phyloP scores from a whole-genome alignment of 371 early-diverging fungal genomes.

The Mucor circinelloides region DNA sequence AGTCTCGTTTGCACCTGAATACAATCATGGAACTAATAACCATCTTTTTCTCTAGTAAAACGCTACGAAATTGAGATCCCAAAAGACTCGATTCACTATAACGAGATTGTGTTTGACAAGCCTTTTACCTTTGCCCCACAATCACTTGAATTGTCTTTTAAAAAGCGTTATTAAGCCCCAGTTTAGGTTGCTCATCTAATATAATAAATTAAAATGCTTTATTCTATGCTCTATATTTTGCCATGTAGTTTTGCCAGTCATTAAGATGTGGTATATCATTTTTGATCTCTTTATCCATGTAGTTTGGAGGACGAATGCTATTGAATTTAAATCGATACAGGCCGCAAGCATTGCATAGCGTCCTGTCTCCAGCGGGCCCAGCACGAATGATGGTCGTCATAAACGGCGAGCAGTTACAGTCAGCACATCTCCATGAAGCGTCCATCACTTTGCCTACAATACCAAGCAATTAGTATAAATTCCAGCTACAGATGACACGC shows the following conservation, averaged over 20 bases:
- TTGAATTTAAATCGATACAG: slow-evolving; percentile 27
- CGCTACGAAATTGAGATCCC: slow-evolving; percentile 32
- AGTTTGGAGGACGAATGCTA: slow-evolving; percentile 15
- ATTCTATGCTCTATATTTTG: slow-evolving; percentile 8
- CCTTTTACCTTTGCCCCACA: slow-evolving; percentile 16
- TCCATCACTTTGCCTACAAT: slow-evolving; percentile 10
- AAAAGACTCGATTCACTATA: slow-evolving; percentile 26
- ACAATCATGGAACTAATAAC: neutral
- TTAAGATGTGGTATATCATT: slow-evolving; percentile 22
- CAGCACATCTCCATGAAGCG: slow-evolving; percentile 12
- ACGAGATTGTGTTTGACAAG: slow-evolving; percentile 17
- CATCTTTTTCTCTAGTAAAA: slow-evolving; percentile 22
- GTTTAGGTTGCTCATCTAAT: neutral
- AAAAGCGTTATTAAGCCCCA: slow-evolving; percentile 16
- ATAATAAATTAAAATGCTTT: too few relatives aligned
- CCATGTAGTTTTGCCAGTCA: slow-evolving; percentile 18
- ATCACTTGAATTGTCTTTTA: slow-evolving; percentile 13
- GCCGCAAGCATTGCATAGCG: slow-evolving; percentile 71
- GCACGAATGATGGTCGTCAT: slow-evolving; percentile 41
- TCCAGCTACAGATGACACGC: too few relatives aligned
- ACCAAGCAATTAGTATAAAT: neutral
- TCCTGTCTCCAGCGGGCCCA: slow-evolving; percentile 64
- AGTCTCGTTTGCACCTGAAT: neutral
- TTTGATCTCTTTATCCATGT: slow-evolving; percentile 19
- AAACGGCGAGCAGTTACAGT: slow-evolving; percentile 20